Conservation (phyloP, 2,329 filamentous ascomycete species). For the Curvularia hawaiiensis region DNA sequence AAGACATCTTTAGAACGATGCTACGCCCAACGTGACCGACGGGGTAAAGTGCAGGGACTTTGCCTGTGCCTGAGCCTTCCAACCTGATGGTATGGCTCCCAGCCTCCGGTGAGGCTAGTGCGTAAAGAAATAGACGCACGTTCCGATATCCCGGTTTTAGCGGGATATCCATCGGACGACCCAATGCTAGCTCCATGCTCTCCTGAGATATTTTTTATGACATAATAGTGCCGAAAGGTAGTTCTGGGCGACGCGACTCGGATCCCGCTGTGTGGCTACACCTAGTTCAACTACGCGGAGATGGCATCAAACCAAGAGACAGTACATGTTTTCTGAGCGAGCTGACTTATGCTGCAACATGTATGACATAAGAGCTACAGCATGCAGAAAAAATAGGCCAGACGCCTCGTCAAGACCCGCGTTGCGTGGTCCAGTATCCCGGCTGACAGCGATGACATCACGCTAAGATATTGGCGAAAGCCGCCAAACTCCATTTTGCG, state of each 20-base stretch:
- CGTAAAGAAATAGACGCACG: background rate
- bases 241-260: background rate
- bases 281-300: background rate
- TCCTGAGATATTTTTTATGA: background rate
- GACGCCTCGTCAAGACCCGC: conserved; percentile 1
- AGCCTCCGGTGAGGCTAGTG: background rate
- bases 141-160: background rate
- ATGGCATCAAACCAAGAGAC: background rate
- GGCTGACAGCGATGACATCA: conserved; percentile 28
- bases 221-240: background rate
- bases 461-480: conserved; percentile 17
- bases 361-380: background rate
- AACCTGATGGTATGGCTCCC: background rate
- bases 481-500: conserved; percentile 23
- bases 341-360: background rate
- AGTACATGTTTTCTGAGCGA: background rate
- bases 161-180: background rate
- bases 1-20: background rate
- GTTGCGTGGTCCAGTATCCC: conserved; percentile 16
- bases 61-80: background rate
- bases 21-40: background rate
- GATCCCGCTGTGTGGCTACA: background rate
- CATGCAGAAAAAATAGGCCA: background rate
- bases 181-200: background rate
- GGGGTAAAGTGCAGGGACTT: background rate